phyloP scores from a whole-genome alignment of 441 rosid species.

The Populus hybrid region DNA sequence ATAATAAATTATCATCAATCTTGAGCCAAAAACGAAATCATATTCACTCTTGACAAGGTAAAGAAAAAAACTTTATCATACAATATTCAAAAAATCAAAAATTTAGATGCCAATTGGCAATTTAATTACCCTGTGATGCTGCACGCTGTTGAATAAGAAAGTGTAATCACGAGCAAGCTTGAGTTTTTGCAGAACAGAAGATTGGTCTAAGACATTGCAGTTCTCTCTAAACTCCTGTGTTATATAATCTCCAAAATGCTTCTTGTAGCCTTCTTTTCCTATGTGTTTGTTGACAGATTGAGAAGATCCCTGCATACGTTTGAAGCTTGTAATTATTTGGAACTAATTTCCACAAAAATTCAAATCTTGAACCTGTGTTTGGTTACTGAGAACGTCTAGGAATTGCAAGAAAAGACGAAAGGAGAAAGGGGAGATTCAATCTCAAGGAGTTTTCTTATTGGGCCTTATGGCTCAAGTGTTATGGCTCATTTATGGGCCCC shows the following conservation, averaged over 20 bases:
- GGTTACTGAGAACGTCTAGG: background rate
- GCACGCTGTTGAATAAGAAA: constrained; percentile 64
- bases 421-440: too few relatives aligned
- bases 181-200: constrained; percentile 43
- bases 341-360: constrained; percentile 33
- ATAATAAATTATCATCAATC: too few relatives aligned
- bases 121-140: constrained; percentile 70
- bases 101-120: too few relatives aligned
- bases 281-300: constrained; percentile 65
- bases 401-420: too few relatives aligned
- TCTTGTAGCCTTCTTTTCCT: constrained; percentile 68
- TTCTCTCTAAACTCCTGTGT: constrained; percentile 57
- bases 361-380: too few relatives aligned
- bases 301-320: constrained; percentile 67
- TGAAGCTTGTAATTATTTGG: constrained; percentile 40
- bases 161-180: constrained; percentile 64
- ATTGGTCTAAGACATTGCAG: constrained; percentile 28
- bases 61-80: too few relatives aligned
- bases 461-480: background rate
- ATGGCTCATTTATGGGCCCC: background rate
- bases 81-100: too few relatives aligned
- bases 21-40: too few relatives aligned
- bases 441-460: background rate
- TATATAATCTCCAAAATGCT: constrained; percentile 60
- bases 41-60: too few relatives aligned